A percentile compares a stretch with the other conserved stretches of the same genome.
These are phyloP conservation scores for Elsinoe perseae DNA, from an alignment of 2,329 filamentous ascomycete species.

Conservation along the genomic window DNA sequence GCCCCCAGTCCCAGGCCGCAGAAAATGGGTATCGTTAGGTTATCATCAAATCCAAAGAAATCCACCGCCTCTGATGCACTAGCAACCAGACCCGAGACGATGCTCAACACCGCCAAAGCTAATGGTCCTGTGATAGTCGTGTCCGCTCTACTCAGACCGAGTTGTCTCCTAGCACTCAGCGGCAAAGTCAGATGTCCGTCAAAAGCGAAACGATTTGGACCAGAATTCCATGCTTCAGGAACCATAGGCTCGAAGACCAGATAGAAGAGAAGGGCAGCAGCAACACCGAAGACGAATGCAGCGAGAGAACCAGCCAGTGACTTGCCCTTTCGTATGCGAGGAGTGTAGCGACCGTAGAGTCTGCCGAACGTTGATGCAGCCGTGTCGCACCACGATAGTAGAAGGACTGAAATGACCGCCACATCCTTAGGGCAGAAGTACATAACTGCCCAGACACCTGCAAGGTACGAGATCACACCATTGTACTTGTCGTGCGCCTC, in stretches of 20 bases:
- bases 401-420: constrained; percentile 76
- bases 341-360: constrained; percentile 81
- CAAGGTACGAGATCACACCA: constrained; percentile 91
- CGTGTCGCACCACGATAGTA: constrained; percentile 97
- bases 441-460: constrained; percentile 81
- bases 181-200: constrained; percentile 68
- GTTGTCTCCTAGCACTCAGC: constrained; percentile 44
- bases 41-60: constrained; percentile 92
- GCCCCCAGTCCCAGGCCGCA: constrained; percentile 85
- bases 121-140: constrained; percentile 59
- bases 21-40: constrained; percentile 88
- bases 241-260: constrained; percentile 64
- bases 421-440: constrained; percentile 89
- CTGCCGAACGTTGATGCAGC: constrained; percentile 91
- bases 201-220: constrained; percentile 66
- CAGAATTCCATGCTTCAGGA: constrained; percentile 30
- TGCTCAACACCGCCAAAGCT: constrained; percentile 71
- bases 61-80: constrained; percentile 86
- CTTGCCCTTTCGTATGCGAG: constrained; percentile 76
- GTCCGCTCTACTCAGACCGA: constrained; percentile 55
- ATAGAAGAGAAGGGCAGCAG: constrained; percentile 80
- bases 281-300: constrained; percentile 73
- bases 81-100: constrained; percentile 83
- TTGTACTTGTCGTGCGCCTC: constrained; percentile 85
- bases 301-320: constrained; percentile 82